Evolutionary conservation across 306 rosid genomes (phyloP), one percentile per base, ranked within the genome.

Genomic region (Astragalus membranaceus): DNA sequence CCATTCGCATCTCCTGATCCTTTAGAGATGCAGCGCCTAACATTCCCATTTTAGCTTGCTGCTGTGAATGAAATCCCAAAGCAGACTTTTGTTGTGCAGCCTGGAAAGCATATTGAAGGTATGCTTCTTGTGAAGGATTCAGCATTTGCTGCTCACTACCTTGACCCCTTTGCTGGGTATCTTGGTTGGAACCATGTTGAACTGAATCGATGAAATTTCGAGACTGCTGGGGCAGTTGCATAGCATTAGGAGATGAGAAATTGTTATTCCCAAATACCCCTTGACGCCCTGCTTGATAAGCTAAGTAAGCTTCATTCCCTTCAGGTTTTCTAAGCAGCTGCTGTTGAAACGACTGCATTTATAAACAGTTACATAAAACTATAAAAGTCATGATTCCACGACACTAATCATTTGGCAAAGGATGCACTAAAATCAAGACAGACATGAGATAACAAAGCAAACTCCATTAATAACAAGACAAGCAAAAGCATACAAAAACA

Each of bases 1-100:
- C 99, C 78, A 86, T 77, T n/a, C 87, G 89, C 85, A 83, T 78
- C 69, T 91, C 99, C 76, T 94, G 97, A 58, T 94, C 96, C 80
- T 87, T 94, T 47, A 82, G 64, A 17, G 95, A 80, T 63, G 88
- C 81, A 67, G 88, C 84, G 70, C 78, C 85, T 79, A 86, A 68
- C 75, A 87, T 69, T 76, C 99, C 99, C 83, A 83, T 86, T 76
- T 87, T 91, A 74, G 85, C 51, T 66, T 87, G 95, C 73, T 91
- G 99, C 71, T 87, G 96, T 2, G 99, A 70, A 53, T 89, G 99
- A 81, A 84, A 82, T 64, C 88, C 87, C 83, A 86, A 10, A 63
- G 87, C 87, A 66, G 99, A 73, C 77, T 86, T 95, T 64, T 89
- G 99, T 46, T 91, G 99, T 6, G 90, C 80, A 61, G 96, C 91